These are phyloP conservation scores for Lactifluus echinatus DNA, from an alignment of 768 basidiomycete species.

Conservation along the genomic window DNA sequence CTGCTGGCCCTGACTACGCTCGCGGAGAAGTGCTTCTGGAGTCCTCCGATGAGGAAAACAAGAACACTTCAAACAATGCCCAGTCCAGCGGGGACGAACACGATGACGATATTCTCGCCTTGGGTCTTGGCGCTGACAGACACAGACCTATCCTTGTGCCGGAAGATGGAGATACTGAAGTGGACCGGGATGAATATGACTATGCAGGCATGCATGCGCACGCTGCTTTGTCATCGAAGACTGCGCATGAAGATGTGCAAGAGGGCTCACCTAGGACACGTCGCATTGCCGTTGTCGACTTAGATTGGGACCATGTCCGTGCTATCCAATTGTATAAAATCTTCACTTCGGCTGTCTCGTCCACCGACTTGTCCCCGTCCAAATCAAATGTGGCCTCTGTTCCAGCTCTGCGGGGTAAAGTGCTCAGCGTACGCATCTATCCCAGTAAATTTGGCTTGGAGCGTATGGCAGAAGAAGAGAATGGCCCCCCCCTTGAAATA, in stretches of 20 bases:
- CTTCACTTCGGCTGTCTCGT: slow-evolving; percentile 76
- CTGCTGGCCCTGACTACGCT: slow-evolving; percentile 64
- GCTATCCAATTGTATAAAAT: slow-evolving; percentile 88
- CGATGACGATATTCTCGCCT: slow-evolving; percentile 38
- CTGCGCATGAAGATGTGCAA: slow-evolving; percentile 27
- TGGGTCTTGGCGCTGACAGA: slow-evolving; percentile 40
- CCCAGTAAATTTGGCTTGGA: slow-evolving; percentile 91
- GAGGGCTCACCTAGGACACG: slow-evolving; percentile 43
- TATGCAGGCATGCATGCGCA: slow-evolving; percentile 69
- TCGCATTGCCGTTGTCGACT: slow-evolving; percentile 84
- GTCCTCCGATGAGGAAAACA: slow-evolving; percentile 66
- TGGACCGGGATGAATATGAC: slow-evolving; percentile 75
- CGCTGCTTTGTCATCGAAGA: slow-evolving; percentile 49
- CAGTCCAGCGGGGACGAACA: slow-evolving; percentile 37
- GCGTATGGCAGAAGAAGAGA: slow-evolving; percentile 78
- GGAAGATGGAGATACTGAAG: slow-evolving; percentile 41
- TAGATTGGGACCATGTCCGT: slow-evolving; percentile 96
- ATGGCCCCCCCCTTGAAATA: slow-evolving; percentile 78
- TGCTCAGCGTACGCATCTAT: slow-evolving; percentile 76
- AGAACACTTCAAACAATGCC: slow-evolving; percentile 21
- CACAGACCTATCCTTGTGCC: slow-evolving; percentile 36
- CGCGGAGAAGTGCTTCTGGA: slow-evolving; percentile 83
- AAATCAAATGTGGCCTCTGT: slow-evolving; percentile 19
- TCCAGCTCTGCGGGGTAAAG: slow-evolving; percentile 48
- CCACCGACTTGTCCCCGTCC: slow-evolving; percentile 36